Percentiles rank a stretch among this genome's conserved stretches.
These are phyloP conservation scores for Tricholoma furcatifolium DNA, from an alignment of 768 basidiomycete species.

Conservation along the genomic window DNA sequence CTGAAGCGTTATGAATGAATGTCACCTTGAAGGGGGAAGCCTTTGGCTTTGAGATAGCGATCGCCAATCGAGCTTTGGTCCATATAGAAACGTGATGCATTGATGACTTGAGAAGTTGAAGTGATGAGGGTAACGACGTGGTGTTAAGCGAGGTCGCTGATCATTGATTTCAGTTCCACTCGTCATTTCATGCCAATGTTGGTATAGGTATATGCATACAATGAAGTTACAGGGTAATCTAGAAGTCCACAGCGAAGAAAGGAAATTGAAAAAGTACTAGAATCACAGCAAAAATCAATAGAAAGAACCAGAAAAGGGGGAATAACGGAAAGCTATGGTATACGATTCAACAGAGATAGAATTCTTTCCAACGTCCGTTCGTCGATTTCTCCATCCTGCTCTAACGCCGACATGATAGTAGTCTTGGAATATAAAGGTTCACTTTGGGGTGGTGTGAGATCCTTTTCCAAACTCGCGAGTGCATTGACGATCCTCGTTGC, in stretches of 20 bases:
- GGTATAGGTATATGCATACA: conserved; percentile 6
- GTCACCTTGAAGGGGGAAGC: no score
- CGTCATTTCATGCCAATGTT: background rate
- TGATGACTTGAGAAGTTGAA: no score
- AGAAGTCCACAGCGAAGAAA: conserved; percentile 8
- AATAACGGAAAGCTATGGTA: conserved; percentile 17
- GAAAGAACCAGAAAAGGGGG: conserved; percentile 14
- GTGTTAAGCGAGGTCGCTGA: no score
- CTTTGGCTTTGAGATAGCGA: no score
- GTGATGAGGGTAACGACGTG: no score
- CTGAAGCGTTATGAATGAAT: no score
- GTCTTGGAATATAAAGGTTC: conserved; percentile 20
- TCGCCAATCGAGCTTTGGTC: no score
- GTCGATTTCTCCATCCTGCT: conserved; percentile 39
- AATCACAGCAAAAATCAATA: conserved; percentile 11
- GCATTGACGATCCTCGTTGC: conserved; percentile 78
- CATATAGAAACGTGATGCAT: no score
- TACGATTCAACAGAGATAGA: conserved; percentile 30
- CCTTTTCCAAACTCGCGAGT: conserved; percentile 34
- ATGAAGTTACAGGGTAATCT: conserved; percentile 11
- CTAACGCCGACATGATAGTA: conserved; percentile 34
- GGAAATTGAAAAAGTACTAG: background rate
- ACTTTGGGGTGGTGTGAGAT: conserved; percentile 17
- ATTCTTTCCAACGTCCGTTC: conserved; percentile 47
- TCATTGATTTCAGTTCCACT: no score